Percentiles rank a stretch among this genome's conserved stretches.
Conservation (phyloP, 2,329 filamentous ascomycete genomes). For the Diaporthe nobilis region DNA sequence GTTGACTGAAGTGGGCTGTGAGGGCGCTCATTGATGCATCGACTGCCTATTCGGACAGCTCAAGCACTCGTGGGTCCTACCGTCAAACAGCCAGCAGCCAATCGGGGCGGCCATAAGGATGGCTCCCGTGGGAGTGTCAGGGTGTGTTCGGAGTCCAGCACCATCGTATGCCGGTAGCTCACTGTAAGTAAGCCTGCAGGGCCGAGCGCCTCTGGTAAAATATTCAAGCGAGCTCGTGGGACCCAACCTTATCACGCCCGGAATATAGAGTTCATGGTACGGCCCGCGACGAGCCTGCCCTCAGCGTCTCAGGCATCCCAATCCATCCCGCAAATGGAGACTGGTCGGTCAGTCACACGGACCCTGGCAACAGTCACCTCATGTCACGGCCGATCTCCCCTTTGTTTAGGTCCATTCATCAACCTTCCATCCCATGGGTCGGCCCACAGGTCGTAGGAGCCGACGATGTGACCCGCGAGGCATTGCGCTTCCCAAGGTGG, state of each 20-base stretch:
- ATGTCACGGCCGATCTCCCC: slow-evolving; percentile 9
- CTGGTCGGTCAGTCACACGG: slow-evolving; percentile 10
- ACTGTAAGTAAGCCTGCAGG: not conserved
- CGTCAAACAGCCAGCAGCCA: slow-evolving; percentile 2
- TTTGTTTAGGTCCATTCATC: not conserved
- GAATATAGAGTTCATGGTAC: slow-evolving; percentile 31
- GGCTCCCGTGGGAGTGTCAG: not conserved
- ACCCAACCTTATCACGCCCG: slow-evolving; percentile 17
- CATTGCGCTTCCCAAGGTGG: not conserved
- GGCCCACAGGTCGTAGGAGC: not conserved
- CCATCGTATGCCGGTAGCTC: not conserved
- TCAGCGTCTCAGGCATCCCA: slow-evolving; percentile 31
- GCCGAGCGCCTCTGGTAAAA: slow-evolving; percentile 9
- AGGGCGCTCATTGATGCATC: not conserved
- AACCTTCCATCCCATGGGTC: slow-evolving; percentile 9
- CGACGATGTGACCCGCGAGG: not conserved
- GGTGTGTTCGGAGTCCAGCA: not conserved
- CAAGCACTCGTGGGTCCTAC: not conserved
- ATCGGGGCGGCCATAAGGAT: slow-evolving; percentile 4
- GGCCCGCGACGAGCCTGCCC: slow-evolving; percentile 26
- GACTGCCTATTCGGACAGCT: slow-evolving; percentile 9
- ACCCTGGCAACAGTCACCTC: slow-evolving; percentile 12
- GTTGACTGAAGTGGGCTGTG: not conserved
- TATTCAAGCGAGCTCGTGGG: slow-evolving; percentile 27
- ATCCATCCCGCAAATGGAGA: slow-evolving; percentile 31